Evolutionary conservation across 169 alveolate genomes (phyloP), one percentile per base, ranked within the genome.

Genomic region (Cryptosporidium ubiquitum): DNA sequence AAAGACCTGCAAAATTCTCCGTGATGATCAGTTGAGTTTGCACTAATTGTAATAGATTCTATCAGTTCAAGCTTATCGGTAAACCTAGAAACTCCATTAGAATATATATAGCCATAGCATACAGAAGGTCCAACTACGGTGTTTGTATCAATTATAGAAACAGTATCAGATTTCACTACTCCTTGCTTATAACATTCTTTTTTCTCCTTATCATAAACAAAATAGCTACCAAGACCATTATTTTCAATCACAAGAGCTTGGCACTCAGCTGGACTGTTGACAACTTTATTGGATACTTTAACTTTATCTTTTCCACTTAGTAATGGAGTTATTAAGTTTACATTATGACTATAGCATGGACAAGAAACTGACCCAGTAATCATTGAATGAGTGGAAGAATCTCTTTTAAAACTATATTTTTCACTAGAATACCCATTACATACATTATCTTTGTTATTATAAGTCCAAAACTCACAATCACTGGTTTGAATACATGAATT

Each of bases 361-460:
- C 89, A 79, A 18, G 89, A 58, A 20, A 79, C 75, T n/a, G 89
- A 64, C 18, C 89, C 89, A 40, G 79, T 79, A 31, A 79, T 79
- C 73, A 79, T 79, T 14, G 44, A 40, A 40, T 61, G 52, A 20
- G 89, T 79, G 39, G 47, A 40, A 16, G 75, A 58, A 49, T 79
- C 75, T 64, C 89, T 79, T 64, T 61, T 58, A 64, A 79, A 79
- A 44, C 79, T 61, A 64, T 61, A 79, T 26, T 61, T 79, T 47
- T 79, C 89, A 26, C 89, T 79, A 10, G 89, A 44, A 49, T 60
- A 79, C 31, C 89, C 89, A 79, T 52, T 79, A 40, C 89, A 79
- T 18, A 79, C 39, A 64, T 79, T 79, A 5, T 35, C 79, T 29
- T 61, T 58, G 55, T 79, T 79, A 29, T 79, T 79, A 49, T 79